Base-by-base conservation (phyloP, 192 early-diverging fungal genomes). In the Backusella australiensis region DNA sequence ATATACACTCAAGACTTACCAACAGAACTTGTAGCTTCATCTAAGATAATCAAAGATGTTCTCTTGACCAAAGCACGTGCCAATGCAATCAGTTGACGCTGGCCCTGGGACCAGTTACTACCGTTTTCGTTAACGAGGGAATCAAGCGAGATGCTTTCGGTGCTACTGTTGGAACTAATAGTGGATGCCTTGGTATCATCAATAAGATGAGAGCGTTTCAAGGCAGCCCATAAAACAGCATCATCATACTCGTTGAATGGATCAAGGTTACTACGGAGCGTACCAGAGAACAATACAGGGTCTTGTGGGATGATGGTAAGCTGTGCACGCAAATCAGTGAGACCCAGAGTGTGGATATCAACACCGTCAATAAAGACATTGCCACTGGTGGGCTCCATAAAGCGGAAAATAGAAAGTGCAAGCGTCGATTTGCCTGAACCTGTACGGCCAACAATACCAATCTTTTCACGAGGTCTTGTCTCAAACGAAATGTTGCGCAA, bases 281-380 rank as follows among this genome's bases (percentile, higher is more conserved):
- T 90, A 65, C 93, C 93, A 74, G 88, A 87, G 81, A 95, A 93
- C 69, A 93, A 80, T 21, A 94, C 88, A 4, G 95, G 95, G 49
- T 98, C 96, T 79, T 98, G 96, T 34, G 96, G 95, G 68, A 98
- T 95, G 41, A 98, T 93, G 2, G 94, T 93, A 69, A 98, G 72
- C 63, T 87, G 86, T 34, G 88, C 86, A 17, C 96, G 89, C 77
- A 97, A 82, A 44, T 95, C 91, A 72, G 92, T 86, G 53, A 97
- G 76, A 6, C 89, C 90, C 65, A 96, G 82, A 11, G 74, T 84
- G 15, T 86, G 79, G 49, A 96, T 93, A 76, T 96, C 91, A 34
- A 95, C 78, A 53, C 85, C 90, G 75, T 97, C 96, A 49, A 97
- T 86, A 0, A 77, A 32, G 41, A 97, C 93, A 17, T 75, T 49